Evolutionary conservation across 768 basidiomycete species (phyloP).

Genomic region (Calocera viscosa): DNA sequence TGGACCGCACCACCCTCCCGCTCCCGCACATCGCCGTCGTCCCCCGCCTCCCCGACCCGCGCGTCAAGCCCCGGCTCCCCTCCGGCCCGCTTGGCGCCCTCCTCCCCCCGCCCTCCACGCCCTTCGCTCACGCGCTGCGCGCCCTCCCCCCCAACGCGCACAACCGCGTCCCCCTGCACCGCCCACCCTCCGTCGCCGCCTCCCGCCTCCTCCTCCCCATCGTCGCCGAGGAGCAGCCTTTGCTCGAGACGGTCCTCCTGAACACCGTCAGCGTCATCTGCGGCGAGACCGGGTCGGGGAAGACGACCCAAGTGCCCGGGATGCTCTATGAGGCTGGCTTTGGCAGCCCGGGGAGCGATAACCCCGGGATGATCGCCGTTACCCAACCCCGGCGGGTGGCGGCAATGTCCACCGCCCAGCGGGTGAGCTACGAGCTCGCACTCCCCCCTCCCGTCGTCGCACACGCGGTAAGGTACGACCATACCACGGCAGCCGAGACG

Average conservation of each 20-base stretch:
- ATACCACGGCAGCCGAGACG: conserved; percentile 77
- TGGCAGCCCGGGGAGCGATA: conserved; percentile 72
- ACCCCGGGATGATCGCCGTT: conserved; percentile 94
- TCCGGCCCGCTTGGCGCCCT: conserved; percentile 71
- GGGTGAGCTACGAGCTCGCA: conserved; percentile 87
- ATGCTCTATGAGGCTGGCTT: conserved; percentile 97
- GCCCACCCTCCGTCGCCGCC: conserved; percentile 61
- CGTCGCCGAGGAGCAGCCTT: conserved; percentile 81
- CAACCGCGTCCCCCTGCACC: conserved; percentile 43
- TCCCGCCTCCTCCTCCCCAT: conserved; percentile 73
- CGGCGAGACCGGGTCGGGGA: conserved; percentile 95
- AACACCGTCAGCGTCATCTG: conserved; percentile 79
- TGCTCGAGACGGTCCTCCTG: conserved; percentile 81
- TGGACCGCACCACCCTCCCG: conserved; percentile 28
- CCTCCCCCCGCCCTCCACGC: conserved; percentile 50
- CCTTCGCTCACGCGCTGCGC: conserved; percentile 35
- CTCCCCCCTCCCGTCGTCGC: conserved; percentile 71
- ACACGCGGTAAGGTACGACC: conserved; percentile 95
- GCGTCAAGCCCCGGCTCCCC: conserved; percentile 20
- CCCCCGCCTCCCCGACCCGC: conserved; percentile 14
- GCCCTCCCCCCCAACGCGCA: conserved; percentile 14
- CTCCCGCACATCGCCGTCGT: conserved; percentile 13
- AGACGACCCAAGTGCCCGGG: conserved; percentile 96
- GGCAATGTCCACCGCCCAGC: conserved; percentile 87
- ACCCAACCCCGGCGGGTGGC: conserved; percentile 97